A percentile compares a stretch with the other conserved stretches of the same genome.
phyloP scores from a whole-genome alignment of 345 rosid genomes.

The Euphorbia pulcherrima region DNA sequence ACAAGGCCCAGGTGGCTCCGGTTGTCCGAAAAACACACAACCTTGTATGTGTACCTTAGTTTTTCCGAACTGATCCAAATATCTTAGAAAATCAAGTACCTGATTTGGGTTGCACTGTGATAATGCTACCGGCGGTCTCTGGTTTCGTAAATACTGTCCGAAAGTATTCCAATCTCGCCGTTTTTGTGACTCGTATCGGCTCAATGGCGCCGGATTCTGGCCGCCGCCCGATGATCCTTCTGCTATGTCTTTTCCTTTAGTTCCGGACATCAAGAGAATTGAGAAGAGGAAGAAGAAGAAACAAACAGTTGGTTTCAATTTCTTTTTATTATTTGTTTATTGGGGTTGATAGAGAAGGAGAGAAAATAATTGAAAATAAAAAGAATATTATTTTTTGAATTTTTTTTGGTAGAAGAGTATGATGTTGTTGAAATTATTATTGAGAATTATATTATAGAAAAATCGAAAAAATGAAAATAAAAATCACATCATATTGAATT shows the following conservation, averaged over 20 bases:
- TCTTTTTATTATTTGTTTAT: background rate
- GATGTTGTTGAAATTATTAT: conserved; percentile 2
- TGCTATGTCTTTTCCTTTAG: conserved; percentile 66
- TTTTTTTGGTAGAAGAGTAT: background rate
- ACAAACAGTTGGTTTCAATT: background rate
- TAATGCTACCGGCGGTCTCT: conserved; percentile 67
- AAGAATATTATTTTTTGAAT: background rate
- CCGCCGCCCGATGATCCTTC: conserved; percentile 40
- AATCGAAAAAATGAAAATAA: conserved; percentile 18
- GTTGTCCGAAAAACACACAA: conserved; percentile 74
- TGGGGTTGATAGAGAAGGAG: background rate
- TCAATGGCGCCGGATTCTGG: conserved; percentile 43
- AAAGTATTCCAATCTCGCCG: conserved; percentile 91
- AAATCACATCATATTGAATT: conserved; percentile 33
- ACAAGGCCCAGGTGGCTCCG: conserved; percentile 78
- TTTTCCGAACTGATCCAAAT: conserved; percentile 83
- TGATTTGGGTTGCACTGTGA: conserved; percentile 60
- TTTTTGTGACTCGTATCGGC: conserved; percentile 83
- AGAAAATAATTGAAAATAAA: background rate
- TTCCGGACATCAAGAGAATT: conserved; percentile 17
- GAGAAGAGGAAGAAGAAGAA: too few species aligned
- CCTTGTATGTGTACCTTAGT: conserved; percentile 81
- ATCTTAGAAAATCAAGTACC: conserved; percentile 76
- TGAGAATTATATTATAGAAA: conserved; percentile 4
- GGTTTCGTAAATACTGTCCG: conserved; percentile 80